These are phyloP conservation scores for Paulinella micropora DNA, from an alignment of 78 protist species.

Conservation along the genomic window DNA sequence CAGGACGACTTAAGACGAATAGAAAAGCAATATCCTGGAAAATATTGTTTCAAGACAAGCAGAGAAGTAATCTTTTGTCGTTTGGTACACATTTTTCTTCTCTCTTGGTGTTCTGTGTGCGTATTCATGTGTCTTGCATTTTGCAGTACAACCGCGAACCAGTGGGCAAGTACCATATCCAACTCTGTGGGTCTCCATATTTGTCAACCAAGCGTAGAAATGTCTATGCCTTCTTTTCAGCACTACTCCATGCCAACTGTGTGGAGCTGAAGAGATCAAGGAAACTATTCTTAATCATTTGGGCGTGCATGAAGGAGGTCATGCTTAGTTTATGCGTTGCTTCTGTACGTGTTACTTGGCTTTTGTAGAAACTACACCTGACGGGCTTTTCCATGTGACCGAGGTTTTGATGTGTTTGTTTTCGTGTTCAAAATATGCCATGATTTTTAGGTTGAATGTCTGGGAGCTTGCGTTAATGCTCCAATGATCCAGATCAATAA, in stretches of 20 bases:
- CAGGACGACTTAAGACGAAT: too few relatives aligned
- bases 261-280: constrained; percentile 59
- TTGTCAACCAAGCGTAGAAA: constrained; percentile 22
- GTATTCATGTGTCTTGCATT: neutral
- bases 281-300: constrained; percentile 28
- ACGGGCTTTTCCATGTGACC: constrained; percentile 61
- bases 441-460: constrained; percentile 82
- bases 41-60: too few relatives aligned
- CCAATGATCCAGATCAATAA: constrained; percentile 76
- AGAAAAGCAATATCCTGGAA: too few relatives aligned
- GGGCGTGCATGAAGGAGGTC: constrained; percentile 26
- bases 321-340: neutral
- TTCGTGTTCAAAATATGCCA: neutral
- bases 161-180: constrained; percentile 22
- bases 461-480: constrained; percentile 91
- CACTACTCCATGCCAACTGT: constrained; percentile 89
- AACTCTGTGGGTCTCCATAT: neutral
- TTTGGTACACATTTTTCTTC: neutral
- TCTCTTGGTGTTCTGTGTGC: too few relatives aligned
- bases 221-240: too few relatives aligned
- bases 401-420: constrained; percentile 55
- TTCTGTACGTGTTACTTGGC: too few relatives aligned
- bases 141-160: neutral
- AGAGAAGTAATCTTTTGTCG: too few relatives aligned
- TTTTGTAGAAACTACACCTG: constrained; percentile 48